Base-by-base conservation (phyloP, 2,329 filamentous ascomycete species). In the Cadophora malorum region DNA sequence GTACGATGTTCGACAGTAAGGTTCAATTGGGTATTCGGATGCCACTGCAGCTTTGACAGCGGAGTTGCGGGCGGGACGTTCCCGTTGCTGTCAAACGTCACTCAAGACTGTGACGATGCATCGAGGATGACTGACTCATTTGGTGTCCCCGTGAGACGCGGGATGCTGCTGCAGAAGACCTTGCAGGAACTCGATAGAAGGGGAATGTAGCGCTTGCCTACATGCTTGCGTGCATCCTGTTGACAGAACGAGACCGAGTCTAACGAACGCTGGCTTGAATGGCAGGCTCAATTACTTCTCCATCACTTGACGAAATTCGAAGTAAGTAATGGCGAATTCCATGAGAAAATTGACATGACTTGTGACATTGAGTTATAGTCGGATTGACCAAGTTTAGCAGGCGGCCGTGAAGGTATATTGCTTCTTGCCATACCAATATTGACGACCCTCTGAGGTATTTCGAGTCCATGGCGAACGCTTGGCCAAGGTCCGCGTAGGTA, bases 21-120 rank as follows among this genome's bases (percentile, higher is more conserved):
- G 12, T 23, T 45, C 35, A n/a, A 49, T 49, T 62, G 8, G 59
- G 28, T 21, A 23, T 52, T 31, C 4, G 25, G n/a, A 45, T 65
- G 5, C 9, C 47, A 65, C 64, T 65, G 64, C 55, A 65, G 45
- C 31, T 65, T 61, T 67, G 62, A 66, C 64, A 65, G 53, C 64
- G 63, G 63, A 58, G 52, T 25, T 35, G 63, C 63, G 63, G 52
- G 63, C 52, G 63, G 63, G 63, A 64, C 33, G 16, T 12, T 64
- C 63, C 63, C 50, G 63, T 64, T 58, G 52, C 23, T 64, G 50
- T 49, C 47, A 33, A 63, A 35, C 61, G 61, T 50, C 61, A 25
- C n/a, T 35, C 23, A 63, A 25, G 31, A 33, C 49, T 63, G 45
- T 62, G 28, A 50, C 45, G 38, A 47, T 50, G n/a, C 56, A 45